Conservation (phyloP, 2,329 filamentous ascomycete species). For the Pseudogymnoascus sp. region DNA sequence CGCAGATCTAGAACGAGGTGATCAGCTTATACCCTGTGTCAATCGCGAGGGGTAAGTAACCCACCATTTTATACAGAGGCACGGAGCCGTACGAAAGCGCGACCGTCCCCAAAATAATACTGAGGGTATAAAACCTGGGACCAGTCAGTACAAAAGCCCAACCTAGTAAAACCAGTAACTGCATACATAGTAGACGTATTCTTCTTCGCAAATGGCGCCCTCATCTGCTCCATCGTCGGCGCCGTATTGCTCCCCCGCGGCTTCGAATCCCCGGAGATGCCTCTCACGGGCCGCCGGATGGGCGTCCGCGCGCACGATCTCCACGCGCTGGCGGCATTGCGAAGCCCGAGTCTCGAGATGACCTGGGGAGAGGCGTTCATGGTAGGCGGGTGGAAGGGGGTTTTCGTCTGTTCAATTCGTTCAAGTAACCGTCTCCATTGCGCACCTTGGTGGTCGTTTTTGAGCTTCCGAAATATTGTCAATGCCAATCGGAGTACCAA, state of each 20-base stretch:
- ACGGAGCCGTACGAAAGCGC: conserved; percentile 77
- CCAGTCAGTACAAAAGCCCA: neutral
- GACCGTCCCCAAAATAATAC: conserved; percentile 69
- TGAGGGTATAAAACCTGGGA: conserved; percentile 64
- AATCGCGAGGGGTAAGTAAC: conserved; percentile 15
- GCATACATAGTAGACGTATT: conserved; percentile 58
- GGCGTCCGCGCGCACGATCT: neutral
- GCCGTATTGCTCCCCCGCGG: conserved; percentile 17
- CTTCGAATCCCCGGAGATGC: neutral
- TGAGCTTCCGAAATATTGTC: conserved; percentile 1
- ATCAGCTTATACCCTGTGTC: conserved; percentile 15
- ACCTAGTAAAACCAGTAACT: neutral
- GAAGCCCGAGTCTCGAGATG: neutral
- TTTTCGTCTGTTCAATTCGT: neutral
- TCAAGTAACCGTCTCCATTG: conserved; percentile 8
- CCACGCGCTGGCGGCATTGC: neutral
- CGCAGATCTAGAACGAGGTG: conserved; percentile 54
- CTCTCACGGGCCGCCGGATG: conserved; percentile 6
- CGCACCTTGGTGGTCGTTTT: conserved; percentile 3
- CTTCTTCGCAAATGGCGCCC: conserved; percentile 55
- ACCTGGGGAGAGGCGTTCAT: neutral
- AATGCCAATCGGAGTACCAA: neutral
- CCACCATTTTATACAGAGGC: conserved; percentile 78
- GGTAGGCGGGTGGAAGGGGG: neutral
- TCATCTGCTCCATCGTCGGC: conserved; percentile 56